These are phyloP conservation scores for Steccherinum ochraceum DNA, from an alignment of 768 basidiomycete genomes.

Conservation along the genomic window DNA sequence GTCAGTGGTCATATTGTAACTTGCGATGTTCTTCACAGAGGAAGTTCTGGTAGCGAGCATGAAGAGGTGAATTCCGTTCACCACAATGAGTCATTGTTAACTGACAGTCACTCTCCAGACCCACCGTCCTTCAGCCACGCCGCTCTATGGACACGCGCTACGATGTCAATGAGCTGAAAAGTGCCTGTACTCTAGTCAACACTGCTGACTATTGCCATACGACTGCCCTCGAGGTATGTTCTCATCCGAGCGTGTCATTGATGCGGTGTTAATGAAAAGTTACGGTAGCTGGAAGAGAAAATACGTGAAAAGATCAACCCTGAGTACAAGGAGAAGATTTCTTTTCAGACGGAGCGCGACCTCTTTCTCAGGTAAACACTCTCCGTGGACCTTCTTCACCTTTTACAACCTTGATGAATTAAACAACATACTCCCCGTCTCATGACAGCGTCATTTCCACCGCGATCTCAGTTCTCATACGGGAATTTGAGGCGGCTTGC, in stretches of 20 bases:
- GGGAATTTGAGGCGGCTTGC: slow-evolving; percentile 80
- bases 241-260: too few relatives aligned
- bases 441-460: slow-evolving; percentile 71
- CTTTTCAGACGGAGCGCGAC: slow-evolving; percentile 81
- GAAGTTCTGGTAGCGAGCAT: slow-evolving; percentile 74
- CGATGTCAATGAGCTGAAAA: slow-evolving; percentile 69
- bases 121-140: slow-evolving; percentile 35
- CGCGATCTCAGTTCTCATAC: slow-evolving; percentile 71
- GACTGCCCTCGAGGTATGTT: slow-evolving; percentile 75
- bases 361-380: slow-evolving; percentile 73
- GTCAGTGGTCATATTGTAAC: slow-evolving; percentile 8
- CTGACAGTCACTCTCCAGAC: slow-evolving; percentile 27
- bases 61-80: slow-evolving; percentile 49
- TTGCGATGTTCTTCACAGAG: slow-evolving; percentile 41
- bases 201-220: slow-evolving; percentile 96
- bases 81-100: slow-evolving; percentile 1
- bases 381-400: background rate
- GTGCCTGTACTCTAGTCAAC: slow-evolving; percentile 87
- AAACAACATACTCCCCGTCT: slow-evolving; percentile 1
- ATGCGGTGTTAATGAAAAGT: too few relatives aligned
- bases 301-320: slow-evolving; percentile 76
- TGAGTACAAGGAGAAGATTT: slow-evolving; percentile 72
- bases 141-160: slow-evolving; percentile 77
- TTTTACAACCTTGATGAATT: background rate
- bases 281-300: slow-evolving; percentile 79